A percentile compares a stretch with the other conserved stretches of the same genome.
phyloP scores from a whole-genome alignment of 2,329 filamentous ascomycete species.

The Penicillium sp. region DNA sequence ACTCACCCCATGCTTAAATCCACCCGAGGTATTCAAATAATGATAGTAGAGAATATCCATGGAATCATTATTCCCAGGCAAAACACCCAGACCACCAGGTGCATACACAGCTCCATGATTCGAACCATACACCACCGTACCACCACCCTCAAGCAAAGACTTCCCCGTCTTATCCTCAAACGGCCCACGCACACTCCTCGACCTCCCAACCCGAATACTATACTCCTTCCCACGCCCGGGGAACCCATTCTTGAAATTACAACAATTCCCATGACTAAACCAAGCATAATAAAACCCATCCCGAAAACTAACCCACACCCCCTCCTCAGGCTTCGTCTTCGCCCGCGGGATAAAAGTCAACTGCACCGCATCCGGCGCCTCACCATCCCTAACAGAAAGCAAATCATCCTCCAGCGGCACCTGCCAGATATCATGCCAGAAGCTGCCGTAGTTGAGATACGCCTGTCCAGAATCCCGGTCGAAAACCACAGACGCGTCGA shows the following conservation, averaged over 20 bases:
- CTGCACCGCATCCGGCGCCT: slow-evolving; percentile 24
- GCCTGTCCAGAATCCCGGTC: slow-evolving; percentile 24
- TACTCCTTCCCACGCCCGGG: slow-evolving; percentile 32
- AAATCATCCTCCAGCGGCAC: slow-evolving; percentile 31
- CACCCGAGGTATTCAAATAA: slow-evolving; percentile 35
- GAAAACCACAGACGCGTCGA: slow-evolving; percentile 32
- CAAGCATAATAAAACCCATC: slow-evolving; percentile 38
- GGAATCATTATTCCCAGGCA: slow-evolving; percentile 21
- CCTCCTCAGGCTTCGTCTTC: slow-evolving; percentile 29
- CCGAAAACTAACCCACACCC: slow-evolving; percentile 35
- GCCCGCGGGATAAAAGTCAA: slow-evolving; percentile 23
- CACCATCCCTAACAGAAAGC: slow-evolving; percentile 24
- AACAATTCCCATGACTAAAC: slow-evolving; percentile 41
- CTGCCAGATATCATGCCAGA: slow-evolving; percentile 36
- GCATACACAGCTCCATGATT: slow-evolving; percentile 40
- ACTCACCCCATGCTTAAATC: slow-evolving; percentile 27
- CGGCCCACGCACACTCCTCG: slow-evolving; percentile 30
- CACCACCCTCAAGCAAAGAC: slow-evolving; percentile 30
- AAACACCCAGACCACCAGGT: slow-evolving; percentile 36
- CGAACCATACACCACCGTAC: slow-evolving; percentile 35
- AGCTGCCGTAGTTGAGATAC: slow-evolving; percentile 36
- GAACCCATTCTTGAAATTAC: slow-evolving; percentile 26
- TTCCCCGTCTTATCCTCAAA: slow-evolving; percentile 32
- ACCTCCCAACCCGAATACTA: slow-evolving; percentile 37
- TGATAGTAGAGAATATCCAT: slow-evolving; percentile 40